Evolutionary conservation across 2,329 filamentous ascomycete species (phyloP).

Genomic region (Cladosporium austrohemisphaericum): DNA sequence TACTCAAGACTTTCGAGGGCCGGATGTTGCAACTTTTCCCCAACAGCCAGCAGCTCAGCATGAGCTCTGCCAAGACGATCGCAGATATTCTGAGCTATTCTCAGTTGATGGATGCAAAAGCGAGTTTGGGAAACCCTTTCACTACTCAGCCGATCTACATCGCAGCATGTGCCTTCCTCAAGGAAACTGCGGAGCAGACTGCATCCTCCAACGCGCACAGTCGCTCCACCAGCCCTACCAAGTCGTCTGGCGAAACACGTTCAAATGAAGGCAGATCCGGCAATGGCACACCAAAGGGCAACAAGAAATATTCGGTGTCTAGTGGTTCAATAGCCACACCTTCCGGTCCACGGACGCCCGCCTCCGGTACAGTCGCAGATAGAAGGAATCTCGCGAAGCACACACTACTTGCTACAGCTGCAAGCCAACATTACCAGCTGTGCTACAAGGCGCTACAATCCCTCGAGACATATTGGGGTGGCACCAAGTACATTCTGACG

Average conservation of each 20-base stretch:
- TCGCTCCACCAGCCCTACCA: conserved; percentile 42
- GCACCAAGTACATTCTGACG: conserved; percentile 80
- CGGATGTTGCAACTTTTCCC: conserved; percentile 68
- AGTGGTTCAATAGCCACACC: conserved; percentile 16
- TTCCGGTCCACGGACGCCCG: conserved; percentile 14
- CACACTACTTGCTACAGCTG: conserved; percentile 71
- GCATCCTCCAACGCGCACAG: conserved; percentile 61
- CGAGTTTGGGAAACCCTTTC: conserved; percentile 83
- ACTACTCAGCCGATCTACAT: conserved; percentile 88
- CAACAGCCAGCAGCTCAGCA: conserved; percentile 75
- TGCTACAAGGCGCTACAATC: conserved; percentile 81
- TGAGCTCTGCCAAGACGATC: conserved; percentile 88
- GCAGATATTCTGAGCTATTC: conserved; percentile 84
- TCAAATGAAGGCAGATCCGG: conserved; percentile 42
- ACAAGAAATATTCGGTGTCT: conserved; percentile 24
- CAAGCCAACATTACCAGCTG: conserved; percentile 80
- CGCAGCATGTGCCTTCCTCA: conserved; percentile 81
- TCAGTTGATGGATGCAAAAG: conserved; percentile 79
- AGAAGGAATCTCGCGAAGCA: conserved; percentile 57
- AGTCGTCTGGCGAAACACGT: background rate
- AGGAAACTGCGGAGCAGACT: conserved; percentile 71
- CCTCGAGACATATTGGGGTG: conserved; percentile 80
- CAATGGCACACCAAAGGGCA: conserved; percentile 24
- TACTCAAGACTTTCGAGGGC: conserved; percentile 72
- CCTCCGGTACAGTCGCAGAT: conserved; percentile 15